A percentile compares a stretch with the other conserved stretches of the same genome.
phyloP scores from a whole-genome alignment of 2,329 filamentous ascomycete species.

The Harringtonia aguacate region DNA sequence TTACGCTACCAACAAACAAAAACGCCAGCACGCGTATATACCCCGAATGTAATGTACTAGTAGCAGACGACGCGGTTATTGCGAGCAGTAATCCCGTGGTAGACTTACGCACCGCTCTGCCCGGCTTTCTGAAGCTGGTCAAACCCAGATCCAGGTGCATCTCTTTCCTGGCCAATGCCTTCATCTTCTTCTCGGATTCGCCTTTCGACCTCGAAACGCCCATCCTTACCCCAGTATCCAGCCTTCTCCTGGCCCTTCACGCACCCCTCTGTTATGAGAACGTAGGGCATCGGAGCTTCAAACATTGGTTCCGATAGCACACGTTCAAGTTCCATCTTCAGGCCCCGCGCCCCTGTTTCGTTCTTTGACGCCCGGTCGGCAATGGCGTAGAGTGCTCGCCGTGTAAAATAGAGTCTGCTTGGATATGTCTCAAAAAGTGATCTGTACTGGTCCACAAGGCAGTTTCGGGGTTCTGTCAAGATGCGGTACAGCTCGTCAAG shows the following conservation, averaged over 20 bases:
- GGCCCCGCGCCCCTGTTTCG: slow-evolving; percentile 65
- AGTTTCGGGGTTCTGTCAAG: slow-evolving; percentile 85
- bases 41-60: background rate
- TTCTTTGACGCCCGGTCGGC: slow-evolving; percentile 53
- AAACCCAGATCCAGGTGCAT: slow-evolving; percentile 17
- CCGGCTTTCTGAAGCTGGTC: slow-evolving; percentile 35
- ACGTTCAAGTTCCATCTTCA: slow-evolving; percentile 73
- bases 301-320: slow-evolving; percentile 74
- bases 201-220: slow-evolving; percentile 58
- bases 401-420: slow-evolving; percentile 74
- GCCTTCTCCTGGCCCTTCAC: slow-evolving; percentile 51
- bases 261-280: slow-evolving; percentile 61
- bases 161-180: background rate
- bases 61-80: background rate
- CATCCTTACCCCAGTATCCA: slow-evolving; percentile 57
- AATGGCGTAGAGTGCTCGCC: slow-evolving; percentile 67
- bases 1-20: too few relatives aligned
- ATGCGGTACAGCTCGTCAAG: slow-evolving; percentile 66
- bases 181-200: slow-evolving; percentile 54
- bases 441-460: slow-evolving; percentile 77
- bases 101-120: slow-evolving; percentile 31
- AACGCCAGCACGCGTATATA: background rate
- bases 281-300: slow-evolving; percentile 65
- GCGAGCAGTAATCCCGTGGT: background rate
- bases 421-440: slow-evolving; percentile 74